Conservation (phyloP, 108 stramenopile species). For the Pseudonitzschia multistriata region DNA sequence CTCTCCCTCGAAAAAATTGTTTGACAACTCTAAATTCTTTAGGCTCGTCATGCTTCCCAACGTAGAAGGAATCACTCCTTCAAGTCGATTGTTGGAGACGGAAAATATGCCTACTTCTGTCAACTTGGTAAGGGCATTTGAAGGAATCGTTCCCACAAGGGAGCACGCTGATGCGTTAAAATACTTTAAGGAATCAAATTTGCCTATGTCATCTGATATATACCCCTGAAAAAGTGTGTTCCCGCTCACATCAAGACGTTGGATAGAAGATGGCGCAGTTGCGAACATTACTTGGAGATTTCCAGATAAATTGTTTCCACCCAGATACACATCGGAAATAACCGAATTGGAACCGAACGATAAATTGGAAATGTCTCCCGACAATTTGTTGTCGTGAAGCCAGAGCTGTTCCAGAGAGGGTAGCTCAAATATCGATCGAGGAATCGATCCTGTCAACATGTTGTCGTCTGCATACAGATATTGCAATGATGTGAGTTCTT, state of each 20-base stretch:
- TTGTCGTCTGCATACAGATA: conserved; percentile 42
- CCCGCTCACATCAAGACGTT: conserved; percentile 4
- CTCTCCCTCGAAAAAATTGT: not conserved
- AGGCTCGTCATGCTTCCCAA: not conserved
- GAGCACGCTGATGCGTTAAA: not conserved
- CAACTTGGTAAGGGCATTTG: not conserved
- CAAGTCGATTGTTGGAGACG: not conserved
- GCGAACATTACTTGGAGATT: not conserved
- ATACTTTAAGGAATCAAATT: not conserved
- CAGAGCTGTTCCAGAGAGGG: conserved; percentile 39
- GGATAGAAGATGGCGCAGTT: not conserved
- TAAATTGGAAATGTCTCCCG: conserved; percentile 43
- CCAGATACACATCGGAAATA: not conserved
- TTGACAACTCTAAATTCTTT: not conserved
- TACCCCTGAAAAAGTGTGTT: not conserved
- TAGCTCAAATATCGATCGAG: conserved; percentile 30
- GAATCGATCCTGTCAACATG: conserved; percentile 50
- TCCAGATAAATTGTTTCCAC: conserved; percentile 4
- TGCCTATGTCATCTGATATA: not conserved
- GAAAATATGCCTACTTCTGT: not conserved
- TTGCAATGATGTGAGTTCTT: conserved; percentile 25
- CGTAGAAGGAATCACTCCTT: not conserved
- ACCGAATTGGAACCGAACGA: not conserved
- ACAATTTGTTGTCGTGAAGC: conserved; percentile 53
- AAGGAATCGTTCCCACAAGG: not conserved